Evolutionary conservation across 306 rosid genomes (phyloP).

Genomic region (Trifolium dubium): DNA sequence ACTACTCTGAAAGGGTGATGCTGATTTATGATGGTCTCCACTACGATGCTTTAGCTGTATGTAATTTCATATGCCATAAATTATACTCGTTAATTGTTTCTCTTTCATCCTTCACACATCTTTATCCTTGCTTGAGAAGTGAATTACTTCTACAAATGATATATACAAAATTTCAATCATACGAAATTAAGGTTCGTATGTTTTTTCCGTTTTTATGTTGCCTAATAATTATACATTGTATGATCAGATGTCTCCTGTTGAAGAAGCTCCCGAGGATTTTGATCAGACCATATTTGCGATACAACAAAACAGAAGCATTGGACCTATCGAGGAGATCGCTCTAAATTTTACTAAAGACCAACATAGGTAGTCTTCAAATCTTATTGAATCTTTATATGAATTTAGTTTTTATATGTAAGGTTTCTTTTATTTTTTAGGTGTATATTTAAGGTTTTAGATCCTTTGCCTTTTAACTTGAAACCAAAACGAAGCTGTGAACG

Average conservation of each 20-base stretch:
- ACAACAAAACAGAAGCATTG: slow-evolving; percentile 54
- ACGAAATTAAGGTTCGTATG: slow-evolving; percentile 1
- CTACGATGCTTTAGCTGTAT: slow-evolving; percentile 92
- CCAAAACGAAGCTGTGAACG: slow-evolving; percentile 18
- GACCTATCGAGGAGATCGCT: slow-evolving; percentile 70
- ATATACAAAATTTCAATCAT: not conserved
- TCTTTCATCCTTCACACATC: not conserved
- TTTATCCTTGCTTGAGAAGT: slow-evolving; percentile 17
- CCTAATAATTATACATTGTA: slow-evolving; percentile 37
- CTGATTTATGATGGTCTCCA: slow-evolving; percentile 95
- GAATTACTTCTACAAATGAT: slow-evolving; percentile 12
- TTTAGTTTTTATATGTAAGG: not conserved
- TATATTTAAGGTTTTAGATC: slow-evolving; percentile 2
- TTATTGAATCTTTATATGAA: slow-evolving; percentile 1
- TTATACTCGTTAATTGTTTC: slow-evolving; percentile 10
- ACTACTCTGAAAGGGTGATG: slow-evolving; percentile 81
- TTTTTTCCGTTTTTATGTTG: slow-evolving; percentile 33
- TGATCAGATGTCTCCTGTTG: slow-evolving; percentile 76
- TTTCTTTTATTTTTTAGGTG: not conserved
- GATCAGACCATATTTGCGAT: slow-evolving; percentile 89
- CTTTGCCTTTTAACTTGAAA: not conserved
- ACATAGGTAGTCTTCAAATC: slow-evolving; percentile 63
- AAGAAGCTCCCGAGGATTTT: slow-evolving; percentile 90
- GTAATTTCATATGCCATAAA: slow-evolving; percentile 40
- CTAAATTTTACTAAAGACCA: slow-evolving; percentile 75